Evolutionary conservation across 306 rosid species (phyloP).

Genomic region (Prunus padus): DNA sequence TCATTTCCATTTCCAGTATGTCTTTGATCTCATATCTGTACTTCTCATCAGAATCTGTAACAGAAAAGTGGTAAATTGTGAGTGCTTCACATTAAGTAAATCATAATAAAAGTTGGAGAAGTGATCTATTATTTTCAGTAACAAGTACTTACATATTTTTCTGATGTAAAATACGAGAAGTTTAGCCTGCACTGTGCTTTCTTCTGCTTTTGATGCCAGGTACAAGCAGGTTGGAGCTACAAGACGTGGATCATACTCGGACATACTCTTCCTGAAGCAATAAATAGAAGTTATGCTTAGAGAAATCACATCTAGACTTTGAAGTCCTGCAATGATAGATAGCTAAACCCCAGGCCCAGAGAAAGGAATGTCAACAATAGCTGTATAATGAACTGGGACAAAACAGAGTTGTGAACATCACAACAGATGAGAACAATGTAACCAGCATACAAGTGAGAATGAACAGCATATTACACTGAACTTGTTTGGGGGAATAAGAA

Average conservation of each 20-base stretch:
- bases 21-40: constrained; percentile 83
- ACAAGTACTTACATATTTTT: constrained; percentile 50
- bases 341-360: background rate
- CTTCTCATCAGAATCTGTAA: constrained; percentile 79
- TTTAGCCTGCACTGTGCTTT: constrained; percentile 89
- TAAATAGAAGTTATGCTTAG: constrained; percentile 5
- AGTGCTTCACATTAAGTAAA: constrained; percentile 26
- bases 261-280: constrained; percentile 75
- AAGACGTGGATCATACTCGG: constrained; percentile 87
- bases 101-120: constrained; percentile 7
- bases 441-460: background rate
- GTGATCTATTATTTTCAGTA: constrained; percentile 9
- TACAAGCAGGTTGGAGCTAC: constrained; percentile 95
- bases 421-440: background rate
- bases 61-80: constrained; percentile 22
- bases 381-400: background rate
- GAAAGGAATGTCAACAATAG: background rate
- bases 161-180: constrained; percentile 73
- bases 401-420: background rate
- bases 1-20: constrained; percentile 98
- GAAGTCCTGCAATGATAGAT: background rate
- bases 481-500: background rate
- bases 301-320: background rate
- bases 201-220: constrained; percentile 92
- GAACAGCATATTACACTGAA: background rate